Percentiles rank a stretch among this genome's conserved stretches.
Evolutionary conservation across 164 flowering plant species (phyloP).

Genomic region (Nelumbo lutea): DNA sequence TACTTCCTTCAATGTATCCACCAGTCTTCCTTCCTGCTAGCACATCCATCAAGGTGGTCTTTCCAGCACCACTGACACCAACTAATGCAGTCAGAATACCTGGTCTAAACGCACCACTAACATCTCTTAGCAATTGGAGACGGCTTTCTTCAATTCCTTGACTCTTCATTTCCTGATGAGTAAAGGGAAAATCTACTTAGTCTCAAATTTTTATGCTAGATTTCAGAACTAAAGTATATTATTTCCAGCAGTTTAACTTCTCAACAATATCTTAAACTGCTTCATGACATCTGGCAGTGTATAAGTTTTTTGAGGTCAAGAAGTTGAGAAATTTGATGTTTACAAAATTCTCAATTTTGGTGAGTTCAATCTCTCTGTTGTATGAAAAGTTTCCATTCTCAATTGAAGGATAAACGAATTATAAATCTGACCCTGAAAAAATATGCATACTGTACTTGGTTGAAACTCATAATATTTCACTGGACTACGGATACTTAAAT

Average conservation of each 20-base stretch:
- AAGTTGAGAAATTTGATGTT: neutral
- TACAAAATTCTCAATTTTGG: no score
- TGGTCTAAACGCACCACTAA: slow-evolving; percentile 64
- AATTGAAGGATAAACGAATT: no score
- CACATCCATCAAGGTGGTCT: slow-evolving; percentile 74
- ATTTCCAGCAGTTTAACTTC: no score
- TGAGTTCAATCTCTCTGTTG: neutral
- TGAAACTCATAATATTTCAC: no score
- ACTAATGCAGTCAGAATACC: slow-evolving; percentile 59
- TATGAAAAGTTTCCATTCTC: neutral
- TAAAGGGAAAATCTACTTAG: neutral
- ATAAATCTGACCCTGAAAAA: no score
- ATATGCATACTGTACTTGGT: no score
- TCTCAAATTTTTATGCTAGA: neutral
- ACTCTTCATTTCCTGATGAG: slow-evolving; percentile 50
- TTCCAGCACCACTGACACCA: slow-evolving; percentile 72
- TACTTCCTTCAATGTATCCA: slow-evolving; percentile 54
- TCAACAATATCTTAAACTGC: no score
- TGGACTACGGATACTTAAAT: no score
- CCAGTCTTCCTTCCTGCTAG: slow-evolving; percentile 64
- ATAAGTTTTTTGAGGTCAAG: no score
- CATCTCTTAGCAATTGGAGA: slow-evolving; percentile 51
- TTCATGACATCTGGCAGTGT: no score
- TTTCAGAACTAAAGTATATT: no score
- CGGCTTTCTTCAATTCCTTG: slow-evolving; percentile 46